phyloP scores from a whole-genome alignment of 352 stramenopile genomes.

The Globisporangium cederbergense region DNA sequence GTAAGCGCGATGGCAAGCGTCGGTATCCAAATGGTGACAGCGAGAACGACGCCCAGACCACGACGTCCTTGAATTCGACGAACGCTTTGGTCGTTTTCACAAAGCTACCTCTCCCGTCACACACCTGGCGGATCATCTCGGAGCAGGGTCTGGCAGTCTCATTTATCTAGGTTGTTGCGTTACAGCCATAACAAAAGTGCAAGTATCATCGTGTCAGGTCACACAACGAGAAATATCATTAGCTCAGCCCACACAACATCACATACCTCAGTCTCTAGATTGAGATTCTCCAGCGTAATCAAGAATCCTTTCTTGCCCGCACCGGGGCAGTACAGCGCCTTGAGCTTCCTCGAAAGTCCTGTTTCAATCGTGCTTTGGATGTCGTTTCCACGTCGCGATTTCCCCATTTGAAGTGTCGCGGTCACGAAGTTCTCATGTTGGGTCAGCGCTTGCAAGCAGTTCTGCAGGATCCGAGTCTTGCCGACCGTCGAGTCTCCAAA shows the following conservation, averaged over 20 bases:
- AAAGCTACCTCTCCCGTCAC: slow-evolving; percentile 52
- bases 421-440: slow-evolving; percentile 32
- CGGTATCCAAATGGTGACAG: slow-evolving; percentile 40
- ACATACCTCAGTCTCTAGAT: slow-evolving; percentile 46
- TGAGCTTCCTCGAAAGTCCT: slow-evolving; percentile 46
- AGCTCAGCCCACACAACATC: neutral
- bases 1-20: slow-evolving; percentile 32
- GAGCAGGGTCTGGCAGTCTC: slow-evolving; percentile 23
- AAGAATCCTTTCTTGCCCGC: slow-evolving; percentile 41
- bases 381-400: slow-evolving; percentile 19
- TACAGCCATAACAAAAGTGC: neutral
- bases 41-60: slow-evolving; percentile 47
- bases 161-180: neutral
- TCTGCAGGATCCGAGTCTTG: slow-evolving; percentile 45
- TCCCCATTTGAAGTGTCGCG: slow-evolving; percentile 32
- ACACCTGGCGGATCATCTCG: slow-evolving; percentile 63
- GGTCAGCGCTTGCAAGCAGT: slow-evolving; percentile 31
- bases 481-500: slow-evolving; percentile 45
- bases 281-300: slow-evolving; percentile 57
- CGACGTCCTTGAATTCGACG: slow-evolving; percentile 51
- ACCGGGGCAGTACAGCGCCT: slow-evolving; percentile 49
- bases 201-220: neutral
- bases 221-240: neutral
- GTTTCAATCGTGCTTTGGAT: slow-evolving; percentile 40
- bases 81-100: slow-evolving; percentile 49